Percentiles rank a stretch among this genome's conserved stretches.
phyloP scores from a whole-genome alignment of 805 yeast species.

The Yamadazyma philogaea region DNA sequence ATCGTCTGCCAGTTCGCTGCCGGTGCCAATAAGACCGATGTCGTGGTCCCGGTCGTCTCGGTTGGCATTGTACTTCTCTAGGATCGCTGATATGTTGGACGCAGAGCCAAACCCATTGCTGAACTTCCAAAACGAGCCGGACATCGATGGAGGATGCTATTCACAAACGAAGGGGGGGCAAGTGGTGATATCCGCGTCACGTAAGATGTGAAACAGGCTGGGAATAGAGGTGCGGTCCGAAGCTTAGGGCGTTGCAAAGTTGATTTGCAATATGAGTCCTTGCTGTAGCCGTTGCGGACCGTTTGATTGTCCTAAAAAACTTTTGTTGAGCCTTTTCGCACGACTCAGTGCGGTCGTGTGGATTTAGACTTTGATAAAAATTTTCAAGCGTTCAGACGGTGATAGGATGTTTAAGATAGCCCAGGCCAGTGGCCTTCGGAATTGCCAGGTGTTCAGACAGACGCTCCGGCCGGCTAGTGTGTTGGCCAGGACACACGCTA shows the following conservation, averaged over 20 bases:
- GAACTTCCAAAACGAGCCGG: conserved; percentile 48
- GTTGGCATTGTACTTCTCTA: conserved; percentile 31
- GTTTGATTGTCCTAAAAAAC: background rate
- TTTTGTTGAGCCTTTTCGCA: conserved; percentile 1
- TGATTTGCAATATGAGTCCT: background rate
- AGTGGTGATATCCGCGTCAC: too few species aligned
- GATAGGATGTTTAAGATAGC: background rate
- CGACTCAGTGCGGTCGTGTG: conserved; percentile 2
- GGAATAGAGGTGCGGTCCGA: too few species aligned
- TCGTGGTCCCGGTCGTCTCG: conserved; percentile 17
- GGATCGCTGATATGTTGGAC: conserved; percentile 38
- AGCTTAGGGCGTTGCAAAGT: background rate
- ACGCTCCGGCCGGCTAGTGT: background rate
- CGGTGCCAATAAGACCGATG: conserved; percentile 2
- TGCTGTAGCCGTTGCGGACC: background rate
- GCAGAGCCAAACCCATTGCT: conserved; percentile 45
- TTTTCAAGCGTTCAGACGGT: background rate
- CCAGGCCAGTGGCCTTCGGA: background rate
- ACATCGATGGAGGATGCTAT: conserved; percentile 24
- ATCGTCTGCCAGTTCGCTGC: background rate
- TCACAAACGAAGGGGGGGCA: too few species aligned
- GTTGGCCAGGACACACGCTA: background rate
- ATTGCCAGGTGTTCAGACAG: background rate
- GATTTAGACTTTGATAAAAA: background rate
- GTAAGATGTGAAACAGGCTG: too few species aligned